These are phyloP conservation scores for Macrophomina tecta DNA, from an alignment of 2,329 filamentous ascomycete species.

Conservation along the genomic window DNA sequence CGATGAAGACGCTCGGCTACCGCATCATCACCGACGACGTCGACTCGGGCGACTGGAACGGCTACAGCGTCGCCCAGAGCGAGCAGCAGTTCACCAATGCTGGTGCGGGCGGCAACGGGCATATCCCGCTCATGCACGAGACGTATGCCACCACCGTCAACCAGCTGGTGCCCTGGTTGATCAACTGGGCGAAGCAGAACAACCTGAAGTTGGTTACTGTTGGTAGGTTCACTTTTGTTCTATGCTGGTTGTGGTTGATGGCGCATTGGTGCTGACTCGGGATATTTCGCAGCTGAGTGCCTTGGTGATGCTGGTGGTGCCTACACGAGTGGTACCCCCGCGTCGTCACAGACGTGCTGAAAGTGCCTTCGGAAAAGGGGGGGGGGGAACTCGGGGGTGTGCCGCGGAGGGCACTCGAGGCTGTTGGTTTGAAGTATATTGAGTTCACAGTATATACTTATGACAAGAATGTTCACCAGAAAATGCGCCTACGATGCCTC, in stretches of 20 bases:
- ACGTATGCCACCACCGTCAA: constrained; percentile 42
- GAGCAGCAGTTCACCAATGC: constrained; percentile 41
- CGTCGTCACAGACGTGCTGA: constrained; percentile 13
- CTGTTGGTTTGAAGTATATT: too few relatives aligned
- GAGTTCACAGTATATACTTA: constrained; percentile 3
- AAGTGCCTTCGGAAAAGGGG: background rate
- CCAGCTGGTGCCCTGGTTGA: constrained; percentile 44
- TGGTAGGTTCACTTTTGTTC: constrained; percentile 33
- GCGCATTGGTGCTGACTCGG: background rate
- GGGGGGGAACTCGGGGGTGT: background rate
- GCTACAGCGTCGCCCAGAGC: constrained; percentile 41
- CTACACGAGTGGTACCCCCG: constrained; percentile 30
- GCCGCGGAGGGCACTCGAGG: background rate
- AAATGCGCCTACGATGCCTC: too few relatives aligned
- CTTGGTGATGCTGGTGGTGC: constrained; percentile 39
- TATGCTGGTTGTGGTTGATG: background rate
- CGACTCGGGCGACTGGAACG: constrained; percentile 44
- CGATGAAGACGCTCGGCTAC: constrained; percentile 44
- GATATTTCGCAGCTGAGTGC: constrained; percentile 36
- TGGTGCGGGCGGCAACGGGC: constrained; percentile 42
- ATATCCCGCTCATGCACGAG: constrained; percentile 45
- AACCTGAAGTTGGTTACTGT: constrained; percentile 45
- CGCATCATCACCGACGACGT: constrained; percentile 44
- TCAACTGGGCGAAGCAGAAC: constrained; percentile 45
- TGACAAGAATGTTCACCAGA: too few relatives aligned